Conservation (phyloP, 306 rosid genomes). For the Casuarina glauca region DNA sequence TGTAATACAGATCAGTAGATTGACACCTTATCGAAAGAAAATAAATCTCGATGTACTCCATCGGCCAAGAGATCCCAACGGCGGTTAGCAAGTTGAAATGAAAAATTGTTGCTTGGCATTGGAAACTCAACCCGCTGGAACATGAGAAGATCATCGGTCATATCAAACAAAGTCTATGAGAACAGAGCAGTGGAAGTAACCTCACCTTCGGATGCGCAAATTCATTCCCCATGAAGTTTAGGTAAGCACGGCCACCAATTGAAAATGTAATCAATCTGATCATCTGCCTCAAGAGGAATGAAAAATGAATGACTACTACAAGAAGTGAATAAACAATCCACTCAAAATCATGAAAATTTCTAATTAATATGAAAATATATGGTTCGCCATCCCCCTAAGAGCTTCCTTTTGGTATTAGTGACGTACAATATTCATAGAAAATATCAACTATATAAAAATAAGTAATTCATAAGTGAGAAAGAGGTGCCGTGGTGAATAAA, state of each 20-base stretch:
- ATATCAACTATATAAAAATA: not conserved
- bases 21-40: conserved; percentile 72
- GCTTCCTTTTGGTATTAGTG: not conserved
- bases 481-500: not conserved
- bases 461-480: not conserved
- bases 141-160: conserved; percentile 36
- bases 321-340: conserved; percentile 19
- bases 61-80: conserved; percentile 75
- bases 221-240: conserved; percentile 98
- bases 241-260: conserved; percentile 75
- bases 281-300: conserved; percentile 53
- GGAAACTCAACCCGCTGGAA: conserved; percentile 91
- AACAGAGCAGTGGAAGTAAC: conserved; percentile 14
- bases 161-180: conserved; percentile 10
- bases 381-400: not conserved
- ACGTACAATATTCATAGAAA: not conserved
- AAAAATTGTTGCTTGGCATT: conserved; percentile 68
- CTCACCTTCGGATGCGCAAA: conserved; percentile 95
- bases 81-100: conserved; percentile 80
- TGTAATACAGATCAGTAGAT: conserved; percentile 17
- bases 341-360: not conserved
- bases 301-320: conserved; percentile 7
- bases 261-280: conserved; percentile 81
- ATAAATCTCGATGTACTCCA: conserved; percentile 59
- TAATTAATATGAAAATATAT: not conserved